These are phyloP conservation scores for Helotiales sp. DNA, from an alignment of 2,329 filamentous ascomycete genomes.

Conservation along the genomic window DNA sequence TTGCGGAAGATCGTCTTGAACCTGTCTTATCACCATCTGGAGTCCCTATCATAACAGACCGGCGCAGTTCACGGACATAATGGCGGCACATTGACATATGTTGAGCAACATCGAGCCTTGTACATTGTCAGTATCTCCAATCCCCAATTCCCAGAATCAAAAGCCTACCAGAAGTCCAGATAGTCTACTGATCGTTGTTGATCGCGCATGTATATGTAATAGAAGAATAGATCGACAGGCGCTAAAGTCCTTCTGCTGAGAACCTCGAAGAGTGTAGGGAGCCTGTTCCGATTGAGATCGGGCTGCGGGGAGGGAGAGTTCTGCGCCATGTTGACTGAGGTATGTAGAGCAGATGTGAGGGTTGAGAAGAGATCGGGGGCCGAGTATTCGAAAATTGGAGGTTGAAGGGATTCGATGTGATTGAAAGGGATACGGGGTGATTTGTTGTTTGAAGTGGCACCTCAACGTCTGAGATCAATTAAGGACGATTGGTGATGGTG, in stretches of 20 bases:
- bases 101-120: conserved; percentile 97
- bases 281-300: conserved; percentile 74
- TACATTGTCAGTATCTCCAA: conserved; percentile 15
- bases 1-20: conserved; percentile 83
- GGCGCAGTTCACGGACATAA: conserved; percentile 92
- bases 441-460: conserved; percentile 13
- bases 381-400: neutral
- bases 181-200: conserved; percentile 98
- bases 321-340: conserved; percentile 34
- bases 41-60: conserved; percentile 90
- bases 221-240: conserved; percentile 95
- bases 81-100: conserved; percentile 98
- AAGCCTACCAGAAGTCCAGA: conserved; percentile 89
- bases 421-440: neutral
- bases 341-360: neutral
- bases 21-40: conserved; percentile 80
- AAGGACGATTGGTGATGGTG: neutral
- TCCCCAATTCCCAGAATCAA: conserved; percentile 19
- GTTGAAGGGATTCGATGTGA: neutral
- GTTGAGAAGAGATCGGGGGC: neutral
- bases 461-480: neutral
- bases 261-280: conserved; percentile 95
- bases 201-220: conserved; percentile 99
- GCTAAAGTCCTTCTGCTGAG: conserved; percentile 91
- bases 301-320: conserved; percentile 59